These are phyloP conservation scores for Phyllosticta citriasiana DNA, from an alignment of 2,329 filamentous ascomycete genomes.

Conservation along the genomic window DNA sequence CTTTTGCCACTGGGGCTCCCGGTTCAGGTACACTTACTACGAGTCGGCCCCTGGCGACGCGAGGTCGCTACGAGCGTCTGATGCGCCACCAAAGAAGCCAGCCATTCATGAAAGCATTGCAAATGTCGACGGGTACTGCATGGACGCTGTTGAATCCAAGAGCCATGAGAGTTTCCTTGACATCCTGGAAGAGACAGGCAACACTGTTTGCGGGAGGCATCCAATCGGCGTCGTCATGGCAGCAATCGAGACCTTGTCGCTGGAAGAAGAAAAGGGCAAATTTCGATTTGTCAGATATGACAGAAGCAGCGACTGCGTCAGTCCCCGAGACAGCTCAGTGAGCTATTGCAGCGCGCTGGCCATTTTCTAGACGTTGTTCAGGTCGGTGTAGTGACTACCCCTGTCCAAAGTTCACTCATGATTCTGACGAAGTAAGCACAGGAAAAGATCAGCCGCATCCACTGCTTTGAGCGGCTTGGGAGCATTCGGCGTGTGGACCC, in stretches of 20 bases:
- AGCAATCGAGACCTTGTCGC: constrained; percentile 56
- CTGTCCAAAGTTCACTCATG: background rate
- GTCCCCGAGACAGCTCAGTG: constrained; percentile 68
- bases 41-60: constrained; percentile 39
- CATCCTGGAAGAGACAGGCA: constrained; percentile 61
- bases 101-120: constrained; percentile 79
- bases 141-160: constrained; percentile 74
- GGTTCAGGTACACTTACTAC: constrained; percentile 80
- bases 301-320: constrained; percentile 65
- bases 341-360: constrained; percentile 94
- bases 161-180: constrained; percentile 59
- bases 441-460: background rate
- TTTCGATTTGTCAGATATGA: constrained; percentile 84
- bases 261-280: constrained; percentile 33
- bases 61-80: constrained; percentile 15
- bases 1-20: constrained; percentile 89
- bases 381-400: background rate
- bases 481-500: background rate
- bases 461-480: background rate
- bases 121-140: constrained; percentile 67
- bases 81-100: constrained; percentile 30
- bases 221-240: constrained; percentile 92
- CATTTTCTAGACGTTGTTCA: constrained; percentile 41
- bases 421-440: background rate
- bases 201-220: constrained; percentile 90